These are phyloP conservation scores for Metschnikowia amazonensis DNA, from an alignment of 805 yeast species.

Conservation along the genomic window DNA sequence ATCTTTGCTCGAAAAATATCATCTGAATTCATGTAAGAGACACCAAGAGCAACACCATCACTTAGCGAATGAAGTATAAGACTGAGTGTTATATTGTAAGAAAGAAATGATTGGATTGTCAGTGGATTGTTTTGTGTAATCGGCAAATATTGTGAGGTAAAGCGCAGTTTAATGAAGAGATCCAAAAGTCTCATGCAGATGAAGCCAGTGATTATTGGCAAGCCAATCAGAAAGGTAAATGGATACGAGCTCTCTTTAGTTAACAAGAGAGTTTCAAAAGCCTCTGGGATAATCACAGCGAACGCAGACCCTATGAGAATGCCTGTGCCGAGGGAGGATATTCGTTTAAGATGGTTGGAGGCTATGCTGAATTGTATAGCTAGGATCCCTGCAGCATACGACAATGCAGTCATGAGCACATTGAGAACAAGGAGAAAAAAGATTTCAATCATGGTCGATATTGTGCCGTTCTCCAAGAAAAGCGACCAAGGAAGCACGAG, in stretches of 20 bases:
- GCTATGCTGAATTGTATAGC: conserved; percentile 13
- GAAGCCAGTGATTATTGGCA: conserved; percentile 52
- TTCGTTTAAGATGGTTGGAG: conserved; percentile 23
- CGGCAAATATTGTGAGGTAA: neutral
- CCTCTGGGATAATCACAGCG: conserved; percentile 63
- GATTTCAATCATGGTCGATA: neutral
- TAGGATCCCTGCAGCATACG: conserved; percentile 12
- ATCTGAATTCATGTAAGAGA: conserved; percentile 44
- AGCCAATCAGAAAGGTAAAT: conserved; percentile 37
- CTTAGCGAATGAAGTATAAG: conserved; percentile 62
- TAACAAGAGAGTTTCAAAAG: conserved; percentile 41
- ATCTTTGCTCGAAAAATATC: conserved; percentile 42
- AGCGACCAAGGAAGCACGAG: neutral
- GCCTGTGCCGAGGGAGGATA: conserved; percentile 57
- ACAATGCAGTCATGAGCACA: conserved; percentile 10
- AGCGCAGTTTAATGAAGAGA: conserved; percentile 1
- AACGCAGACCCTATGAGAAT: conserved; percentile 58
- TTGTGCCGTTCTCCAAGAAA: neutral
- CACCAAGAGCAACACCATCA: conserved; percentile 72
- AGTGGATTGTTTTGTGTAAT: conserved; percentile 12
- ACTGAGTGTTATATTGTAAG: conserved; percentile 43
- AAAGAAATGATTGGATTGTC: conserved; percentile 40
- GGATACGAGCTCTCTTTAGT: conserved; percentile 5
- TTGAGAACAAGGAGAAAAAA: conserved; percentile 8
- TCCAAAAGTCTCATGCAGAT: conserved; percentile 39